Base-by-base conservation (phyloP, 345 rosid species). In the Linum trigynum region DNA sequence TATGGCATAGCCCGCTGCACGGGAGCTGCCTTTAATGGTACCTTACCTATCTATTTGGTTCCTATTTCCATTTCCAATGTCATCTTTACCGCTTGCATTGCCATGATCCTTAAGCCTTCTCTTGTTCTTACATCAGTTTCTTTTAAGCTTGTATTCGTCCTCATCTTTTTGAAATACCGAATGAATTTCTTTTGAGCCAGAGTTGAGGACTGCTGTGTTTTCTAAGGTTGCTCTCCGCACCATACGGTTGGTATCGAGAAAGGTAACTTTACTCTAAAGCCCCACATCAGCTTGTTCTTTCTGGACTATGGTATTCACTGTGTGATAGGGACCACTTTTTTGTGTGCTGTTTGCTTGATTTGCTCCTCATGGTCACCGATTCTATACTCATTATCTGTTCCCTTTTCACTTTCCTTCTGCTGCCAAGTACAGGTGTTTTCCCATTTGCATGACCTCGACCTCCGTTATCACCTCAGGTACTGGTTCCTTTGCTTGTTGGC, bases 391-490 rank as follows among this genome's bases (percentile, higher is more conserved):
- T 45, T 3, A n/a, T 14, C 7, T 48, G 14, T 48, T 9, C 53
- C 53, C 11, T 48, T 2, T 48, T 48, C 14, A 10, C 14, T 48
- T 15, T 10, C 3, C 59, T 53, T 36, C 56, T 23, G 39, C 50
- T 76, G 65, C 1, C 35, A 57, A 45, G 7, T 72, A 72, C 79
- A 88, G 96, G 97, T 95, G 60, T 95, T 91, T 79, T 79, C 97
- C 38, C 97, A 95, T 86, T 84, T 89, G 72, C 97, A 86, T 72
- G 91, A 83, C 43, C 96, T 95, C 72, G 99, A 87, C 72, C 96
- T 91, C 63, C 81, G 82, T 7, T 95, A 84, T 72, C 99, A 91
- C 83, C 91, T 95, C 16, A 95, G 96, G 95, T 95, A 74, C 68
- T 67, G 39, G 16, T 39, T 3, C 39, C 7, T 48, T 32, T 15